Base-by-base conservation (phyloP, 2,329 filamentous ascomycete genomes). In the Aspergillus vadensis region DNA sequence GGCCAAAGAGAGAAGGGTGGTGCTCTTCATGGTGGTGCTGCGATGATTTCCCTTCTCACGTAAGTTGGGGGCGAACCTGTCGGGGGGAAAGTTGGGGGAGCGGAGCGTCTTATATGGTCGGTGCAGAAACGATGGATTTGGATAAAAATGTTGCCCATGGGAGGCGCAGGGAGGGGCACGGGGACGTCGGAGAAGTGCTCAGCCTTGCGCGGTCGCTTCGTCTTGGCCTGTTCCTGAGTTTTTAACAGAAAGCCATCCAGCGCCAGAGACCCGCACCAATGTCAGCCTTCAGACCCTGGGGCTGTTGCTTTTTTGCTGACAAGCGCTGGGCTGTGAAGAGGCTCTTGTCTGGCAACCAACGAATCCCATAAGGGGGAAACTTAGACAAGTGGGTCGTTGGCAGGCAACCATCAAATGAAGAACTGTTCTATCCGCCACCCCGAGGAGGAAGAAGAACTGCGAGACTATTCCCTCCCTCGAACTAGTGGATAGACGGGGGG, bases 1-100 rank as follows among this genome's bases (percentile, higher is more conserved):
- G 44, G 50, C 53, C 14, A 63, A 43, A 15, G 48, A 58, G n/a
- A 50, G 55, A 21, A 61, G 30, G 12, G 61, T 14, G 21, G 39
- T 32, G 41, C 17, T n/a, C 32, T 49, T 58, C 62, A 63, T 63
- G 14, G 19, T 59, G 48, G 9, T 21, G 19, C 9, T 21, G 23
- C 30, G 23, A n/a, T 48, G 14, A 5, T 17, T n/a, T 7, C 39
- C 32, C 3, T 21, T 12, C 41, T 21, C 41, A 21, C 41, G 41
- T 21, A 44, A 21, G 12, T 19, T 19, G 17, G n/a, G 41, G 41
- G 41, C 17, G 17, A 44, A 12, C 32, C 12, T 36, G 32, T 12
- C 32, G 4, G 32, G 30, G 32, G 32, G 32, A 36, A 36, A 2
- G 12, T 36, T 14, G 32, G 32, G 32, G 12, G 32, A 14, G 32